Evolutionary conservation across 177 flowering plant genomes (phyloP).

Genomic region (Tripterygium wilfordii): DNA sequence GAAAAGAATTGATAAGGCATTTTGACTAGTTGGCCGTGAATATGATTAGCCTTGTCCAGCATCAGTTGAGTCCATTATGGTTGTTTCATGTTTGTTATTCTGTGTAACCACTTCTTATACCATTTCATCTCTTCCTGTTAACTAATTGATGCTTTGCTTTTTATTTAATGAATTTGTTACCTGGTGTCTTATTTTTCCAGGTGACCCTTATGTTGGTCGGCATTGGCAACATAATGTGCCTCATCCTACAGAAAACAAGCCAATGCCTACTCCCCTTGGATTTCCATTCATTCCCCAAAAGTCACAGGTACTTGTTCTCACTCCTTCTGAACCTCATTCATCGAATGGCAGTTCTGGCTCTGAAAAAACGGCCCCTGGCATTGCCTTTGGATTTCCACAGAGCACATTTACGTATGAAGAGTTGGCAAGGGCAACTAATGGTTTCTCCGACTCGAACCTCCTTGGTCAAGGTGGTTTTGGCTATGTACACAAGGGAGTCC

Average conservation of each 20-base stretch:
- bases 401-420: constrained; percentile 33
- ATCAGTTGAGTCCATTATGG: too few species aligned
- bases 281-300: neutral
- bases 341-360: constrained; percentile 15
- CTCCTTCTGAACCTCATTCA: constrained; percentile 5
- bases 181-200: constrained; percentile 2
- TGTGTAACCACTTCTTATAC: too few species aligned
- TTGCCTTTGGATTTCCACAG: constrained; percentile 15
- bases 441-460: constrained; percentile 24
- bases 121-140: too few species aligned
- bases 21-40: too few species aligned
- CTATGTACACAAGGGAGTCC: constrained; percentile 38
- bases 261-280: constrained; percentile 10
- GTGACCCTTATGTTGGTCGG: constrained; percentile 8
- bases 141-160: too few species aligned
- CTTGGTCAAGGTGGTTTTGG: constrained; percentile 47
- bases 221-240: constrained; percentile 10
- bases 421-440: constrained; percentile 25
- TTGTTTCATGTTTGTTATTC: too few species aligned
- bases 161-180: too few species aligned
- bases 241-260: constrained; percentile 2
- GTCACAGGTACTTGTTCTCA: neutral
- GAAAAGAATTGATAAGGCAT: too few species aligned
- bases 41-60: too few species aligned
- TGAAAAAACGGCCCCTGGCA: constrained; percentile 16